A percentile compares a stretch with the other conserved stretches of the same genome.
phyloP scores from a whole-genome alignment of 1,284 basidiomycete genomes.

The Puccinia polysora region DNA sequence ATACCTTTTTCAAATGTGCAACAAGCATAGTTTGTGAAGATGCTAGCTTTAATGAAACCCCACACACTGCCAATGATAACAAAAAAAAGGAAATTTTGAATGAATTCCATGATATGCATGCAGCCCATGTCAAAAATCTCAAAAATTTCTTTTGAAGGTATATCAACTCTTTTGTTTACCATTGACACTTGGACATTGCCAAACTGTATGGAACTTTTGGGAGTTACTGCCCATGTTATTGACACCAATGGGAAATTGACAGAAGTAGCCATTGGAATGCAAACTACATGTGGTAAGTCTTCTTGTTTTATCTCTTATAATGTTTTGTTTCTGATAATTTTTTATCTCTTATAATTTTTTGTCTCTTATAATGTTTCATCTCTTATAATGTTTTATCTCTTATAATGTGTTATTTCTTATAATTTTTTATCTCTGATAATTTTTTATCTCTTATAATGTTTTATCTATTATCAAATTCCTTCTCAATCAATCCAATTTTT shows the following conservation, averaged over 20 bases:
- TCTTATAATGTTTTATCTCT: no score
- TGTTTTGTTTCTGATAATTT: background rate
- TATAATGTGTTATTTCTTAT: no score
- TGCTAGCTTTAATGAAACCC: background rate
- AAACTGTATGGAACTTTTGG: background rate
- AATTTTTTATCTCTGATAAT: no score
- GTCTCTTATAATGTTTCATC: no score
- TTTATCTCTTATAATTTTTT: no score
- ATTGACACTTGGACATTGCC: background rate
- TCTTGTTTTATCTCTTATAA: background rate
- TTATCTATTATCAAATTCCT: no score
- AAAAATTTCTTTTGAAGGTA: background rate
- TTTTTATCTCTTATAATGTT: no score
- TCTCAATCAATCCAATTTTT: no score
- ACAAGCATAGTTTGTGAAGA: background rate
- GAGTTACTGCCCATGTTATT: background rate
- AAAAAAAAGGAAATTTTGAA: background rate
- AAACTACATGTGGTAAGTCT: background rate
- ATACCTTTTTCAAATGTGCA: background rate
- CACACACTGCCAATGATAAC: background rate
- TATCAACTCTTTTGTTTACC: background rate
- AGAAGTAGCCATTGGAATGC: background rate
- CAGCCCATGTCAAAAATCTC: background rate
- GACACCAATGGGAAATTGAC: background rate
- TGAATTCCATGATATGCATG: background rate